These are phyloP conservation scores for Fagopyrum tataricum DNA, from an alignment of 148 eudicot species.

Conservation along the genomic window DNA sequence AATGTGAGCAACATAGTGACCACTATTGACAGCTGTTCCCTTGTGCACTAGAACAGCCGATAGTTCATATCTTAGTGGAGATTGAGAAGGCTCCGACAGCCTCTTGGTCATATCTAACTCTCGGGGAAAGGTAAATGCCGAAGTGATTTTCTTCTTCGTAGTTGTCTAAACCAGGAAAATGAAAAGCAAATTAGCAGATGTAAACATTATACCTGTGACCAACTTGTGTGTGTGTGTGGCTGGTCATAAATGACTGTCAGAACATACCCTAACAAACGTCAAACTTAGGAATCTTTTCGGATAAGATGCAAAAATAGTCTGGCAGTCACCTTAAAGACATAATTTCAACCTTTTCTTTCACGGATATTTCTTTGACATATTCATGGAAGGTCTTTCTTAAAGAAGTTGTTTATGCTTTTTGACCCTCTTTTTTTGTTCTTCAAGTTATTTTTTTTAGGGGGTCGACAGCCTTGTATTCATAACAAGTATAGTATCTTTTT, in stretches of 20 bases:
- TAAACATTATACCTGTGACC: neutral
- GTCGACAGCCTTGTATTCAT: neutral
- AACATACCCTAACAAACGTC: neutral
- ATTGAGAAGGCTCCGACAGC: slow-evolving; percentile 46
- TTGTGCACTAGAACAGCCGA: slow-evolving; percentile 93
- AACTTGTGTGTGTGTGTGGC: neutral
- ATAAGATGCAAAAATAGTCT: neutral
- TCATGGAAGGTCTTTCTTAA: neutral
- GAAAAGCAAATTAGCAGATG: slow-evolving; percentile 8
- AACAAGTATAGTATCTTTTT: neutral
- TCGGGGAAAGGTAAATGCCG: slow-evolving; percentile 76
- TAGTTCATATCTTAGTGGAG: slow-evolving; percentile 59
- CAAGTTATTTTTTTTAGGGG: neutral
- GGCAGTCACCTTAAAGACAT: neutral
- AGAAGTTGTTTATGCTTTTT: neutral
- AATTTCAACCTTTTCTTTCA: neutral
- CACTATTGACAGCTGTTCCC: slow-evolving; percentile 95
- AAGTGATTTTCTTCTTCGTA: slow-evolving; percentile 88
- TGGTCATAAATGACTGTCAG: neutral
- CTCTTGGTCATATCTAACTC: slow-evolving; percentile 74
- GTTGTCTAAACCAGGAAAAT: slow-evolving; percentile 51
- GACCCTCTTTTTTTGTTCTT: neutral
- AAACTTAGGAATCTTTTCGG: neutral
- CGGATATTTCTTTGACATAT: neutral
- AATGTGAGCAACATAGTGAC: slow-evolving; percentile 90